These are phyloP conservation scores for Huntiella savannae DNA, from an alignment of 2,329 filamentous ascomycete genomes.

Conservation along the genomic window DNA sequence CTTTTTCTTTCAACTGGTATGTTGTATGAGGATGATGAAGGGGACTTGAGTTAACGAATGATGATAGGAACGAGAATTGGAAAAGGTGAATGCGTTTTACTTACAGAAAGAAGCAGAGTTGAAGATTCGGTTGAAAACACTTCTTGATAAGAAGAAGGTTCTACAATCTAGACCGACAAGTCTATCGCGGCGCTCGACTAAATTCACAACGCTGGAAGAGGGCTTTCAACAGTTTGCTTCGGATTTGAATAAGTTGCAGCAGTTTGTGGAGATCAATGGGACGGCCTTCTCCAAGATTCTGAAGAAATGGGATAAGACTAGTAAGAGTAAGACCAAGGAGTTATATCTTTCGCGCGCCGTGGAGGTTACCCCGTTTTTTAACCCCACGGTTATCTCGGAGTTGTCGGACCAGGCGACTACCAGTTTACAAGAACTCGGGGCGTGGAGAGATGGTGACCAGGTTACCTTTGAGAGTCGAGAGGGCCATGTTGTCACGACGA, in stretches of 20 bases:
- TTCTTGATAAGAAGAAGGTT: slow-evolving; percentile 87
- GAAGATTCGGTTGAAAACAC: slow-evolving; percentile 75
- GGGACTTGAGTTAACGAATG: background rate
- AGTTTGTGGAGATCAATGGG: slow-evolving; percentile 96
- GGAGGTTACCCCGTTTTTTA: slow-evolving; percentile 96
- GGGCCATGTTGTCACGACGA: slow-evolving; percentile 45
- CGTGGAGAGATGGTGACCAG: slow-evolving; percentile 92
- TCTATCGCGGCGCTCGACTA: slow-evolving; percentile 71
- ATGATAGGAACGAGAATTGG: slow-evolving; percentile 75
- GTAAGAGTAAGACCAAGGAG: slow-evolving; percentile 96
- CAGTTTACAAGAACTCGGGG: slow-evolving; percentile 83
- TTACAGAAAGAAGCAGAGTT: slow-evolving; percentile 97
- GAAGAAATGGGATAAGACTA: slow-evolving; percentile 99
- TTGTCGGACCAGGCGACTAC: slow-evolving; percentile 93
- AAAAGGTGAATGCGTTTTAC: slow-evolving; percentile 97
- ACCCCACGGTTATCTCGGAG: slow-evolving; percentile 88
- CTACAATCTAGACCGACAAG: slow-evolving; percentile 58
- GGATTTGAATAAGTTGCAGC: slow-evolving; percentile 91
- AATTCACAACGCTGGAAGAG: slow-evolving; percentile 88
- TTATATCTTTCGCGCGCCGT: slow-evolving; percentile 89
- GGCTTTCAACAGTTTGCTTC: slow-evolving; percentile 94
- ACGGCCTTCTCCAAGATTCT: slow-evolving; percentile 96
- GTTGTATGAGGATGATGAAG: slow-evolving; percentile 15
- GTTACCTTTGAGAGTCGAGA: slow-evolving; percentile 52
- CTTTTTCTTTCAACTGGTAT: slow-evolving; percentile 93